Base-by-base conservation (phyloP, 768 basidiomycete species). In the Bullera alba region DNA sequence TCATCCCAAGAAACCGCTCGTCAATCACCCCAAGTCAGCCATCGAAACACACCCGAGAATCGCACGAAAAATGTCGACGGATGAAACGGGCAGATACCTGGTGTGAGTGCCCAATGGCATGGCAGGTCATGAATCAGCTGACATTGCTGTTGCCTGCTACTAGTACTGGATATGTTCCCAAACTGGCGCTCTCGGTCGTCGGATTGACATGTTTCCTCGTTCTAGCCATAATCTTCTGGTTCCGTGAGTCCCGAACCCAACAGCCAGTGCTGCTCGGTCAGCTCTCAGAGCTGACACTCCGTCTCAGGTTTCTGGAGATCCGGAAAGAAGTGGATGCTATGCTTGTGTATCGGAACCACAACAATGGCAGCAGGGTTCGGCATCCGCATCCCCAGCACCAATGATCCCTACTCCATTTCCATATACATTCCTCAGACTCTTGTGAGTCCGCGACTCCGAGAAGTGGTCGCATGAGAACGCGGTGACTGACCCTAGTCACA, bases 361-460 rank as follows among this genome's bases (percentile, higher is more conserved):
- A 44, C 41, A 14, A 53, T 53, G 51, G 46, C 46, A 28, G 34
- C 42, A 16, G 51, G 51, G 2, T 53, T 53, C 38, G 46, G 21
- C 25, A 21, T 35, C 25, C 45, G 45, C 8, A 48, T 53, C 16
- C 30, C 37, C 23, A 30, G 37, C 19, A 26, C 27, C 2, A 29
- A 41, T 15, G 23, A 53, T 10, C 37, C 45, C 6, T 26, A 30
- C 7, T 52, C 45, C 3, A 15, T 58, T 1, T 38, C 41, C 14
- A 44, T 61, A 14, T 65, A 61, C 50, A 61, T 61, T 36, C 50
- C 30, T 3, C 35, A 30, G 6, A 58, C 54, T 16, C 21, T 65
- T 28, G 63, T 61, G 22, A 45, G 60, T 60, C 16, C 23, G 7
- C 19, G 10, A n/a, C n/a, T n/a, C n/a, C n/a, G n/a, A n/a, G n/a